These are phyloP conservation scores for Trichocomaceae sp. DNA, from an alignment of 2,329 filamentous ascomycete species.

Conservation along the genomic window DNA sequence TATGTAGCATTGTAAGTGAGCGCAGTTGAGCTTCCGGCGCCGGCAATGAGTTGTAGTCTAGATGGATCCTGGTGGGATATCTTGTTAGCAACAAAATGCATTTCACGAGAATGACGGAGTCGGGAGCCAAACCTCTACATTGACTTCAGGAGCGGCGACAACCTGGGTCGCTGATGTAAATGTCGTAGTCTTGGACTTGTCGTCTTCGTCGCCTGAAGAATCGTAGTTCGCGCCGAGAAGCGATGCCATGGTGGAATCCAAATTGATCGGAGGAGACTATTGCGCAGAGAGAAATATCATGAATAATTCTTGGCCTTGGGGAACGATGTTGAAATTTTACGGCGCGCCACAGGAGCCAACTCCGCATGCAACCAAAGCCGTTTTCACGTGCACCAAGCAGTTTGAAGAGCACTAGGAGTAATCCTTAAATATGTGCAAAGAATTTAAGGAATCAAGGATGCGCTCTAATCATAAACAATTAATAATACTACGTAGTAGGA, in stretches of 20 bases:
- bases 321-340: conserved; percentile 12
- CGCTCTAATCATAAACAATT: background rate
- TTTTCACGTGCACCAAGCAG: background rate
- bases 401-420: no score
- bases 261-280: background rate
- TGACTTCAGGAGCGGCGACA: conserved; percentile 48
- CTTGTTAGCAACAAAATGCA: conserved; percentile 30
- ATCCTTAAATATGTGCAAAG: no score
- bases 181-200: conserved; percentile 19
- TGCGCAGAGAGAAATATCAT: background rate
- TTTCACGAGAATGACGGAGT: conserved; percentile 3
- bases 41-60: conserved; percentile 47
- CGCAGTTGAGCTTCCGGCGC: conserved; percentile 42
- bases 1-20: conserved; percentile 56
- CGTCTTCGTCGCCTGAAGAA: conserved; percentile 46
- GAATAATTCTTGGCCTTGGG: background rate
- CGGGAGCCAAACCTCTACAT: conserved; percentile 52
- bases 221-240: conserved; percentile 41
- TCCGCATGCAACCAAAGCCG: background rate
- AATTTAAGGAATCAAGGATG: no score
- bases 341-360: background rate
- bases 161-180: conserved; percentile 32
- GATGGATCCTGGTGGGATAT: conserved; percentile 41
- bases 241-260: conserved; percentile 32
- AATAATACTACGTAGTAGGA: background rate